Conservation (phyloP, 2,329 filamentous ascomycete genomes). For the Moelleriella libera region DNA sequence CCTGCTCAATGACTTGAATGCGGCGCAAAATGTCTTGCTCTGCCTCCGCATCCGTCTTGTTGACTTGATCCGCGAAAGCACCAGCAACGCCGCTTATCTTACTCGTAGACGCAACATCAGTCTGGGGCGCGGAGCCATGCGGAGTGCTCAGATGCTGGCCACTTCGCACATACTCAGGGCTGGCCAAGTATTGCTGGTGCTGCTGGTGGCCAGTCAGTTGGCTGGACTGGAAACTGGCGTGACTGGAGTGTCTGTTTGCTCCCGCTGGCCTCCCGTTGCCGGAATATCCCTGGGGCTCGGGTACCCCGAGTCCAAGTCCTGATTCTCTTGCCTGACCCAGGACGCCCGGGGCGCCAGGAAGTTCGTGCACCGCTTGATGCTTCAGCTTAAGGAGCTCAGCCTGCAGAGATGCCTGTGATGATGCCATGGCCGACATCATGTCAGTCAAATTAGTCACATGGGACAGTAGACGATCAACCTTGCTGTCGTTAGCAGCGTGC, state of each 20-base stretch:
- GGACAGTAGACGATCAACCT: conserved; percentile 59
- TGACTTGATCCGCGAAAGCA: conserved; percentile 20
- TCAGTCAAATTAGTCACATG: conserved; percentile 53
- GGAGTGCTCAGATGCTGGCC: conserved; percentile 18
- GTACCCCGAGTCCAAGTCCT: neutral
- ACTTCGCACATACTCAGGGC: conserved; percentile 21
- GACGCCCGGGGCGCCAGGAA: conserved; percentile 15
- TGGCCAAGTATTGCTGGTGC: conserved; percentile 16
- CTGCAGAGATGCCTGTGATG: conserved; percentile 55
- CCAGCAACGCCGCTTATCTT: conserved; percentile 20
- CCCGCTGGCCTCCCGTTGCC: conserved; percentile 13
- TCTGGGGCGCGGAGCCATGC: conserved; percentile 12
- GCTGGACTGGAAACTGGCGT: conserved; percentile 18
- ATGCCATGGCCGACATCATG: conserved; percentile 56
- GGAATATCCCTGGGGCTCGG: conserved; percentile 10
- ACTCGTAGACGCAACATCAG: conserved; percentile 14
- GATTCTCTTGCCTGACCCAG: conserved; percentile 3
- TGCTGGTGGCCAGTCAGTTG: conserved; percentile 14
- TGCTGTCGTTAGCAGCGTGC: conserved; percentile 36
- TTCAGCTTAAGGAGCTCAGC: conserved; percentile 43
- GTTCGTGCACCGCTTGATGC: conserved; percentile 23
- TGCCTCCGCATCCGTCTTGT: conserved; percentile 18
- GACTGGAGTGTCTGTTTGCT: conserved; percentile 13
- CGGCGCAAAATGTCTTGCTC: conserved; percentile 36
- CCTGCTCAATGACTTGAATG: conserved; percentile 43